Evolutionary conservation across 2,329 filamentous ascomycete species (phyloP), one percentile per base, ranked within the genome.

Genomic region (Aspergillus neoniger): DNA sequence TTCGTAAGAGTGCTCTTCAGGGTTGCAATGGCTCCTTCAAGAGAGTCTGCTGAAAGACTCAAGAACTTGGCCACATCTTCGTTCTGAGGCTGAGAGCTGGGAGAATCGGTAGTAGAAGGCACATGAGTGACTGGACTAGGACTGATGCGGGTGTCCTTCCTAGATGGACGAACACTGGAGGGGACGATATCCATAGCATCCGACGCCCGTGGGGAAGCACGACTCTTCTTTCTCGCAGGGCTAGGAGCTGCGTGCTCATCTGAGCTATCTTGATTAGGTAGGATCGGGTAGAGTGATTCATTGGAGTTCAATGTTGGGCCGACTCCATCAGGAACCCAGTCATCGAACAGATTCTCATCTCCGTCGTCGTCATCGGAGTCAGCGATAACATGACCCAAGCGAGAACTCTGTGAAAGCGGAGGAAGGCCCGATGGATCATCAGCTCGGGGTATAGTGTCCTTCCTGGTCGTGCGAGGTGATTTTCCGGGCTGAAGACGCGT

Each of bases 301-400:
- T 72, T 64, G 1, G 63, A 59, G 47, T 72, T 68, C 21, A 65
- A 23, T 2, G 66, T 61, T 38, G 68, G 61, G 17, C 66, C 59
- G 30, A 69, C 67, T 12, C 69, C 64, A 21, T 65, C 65, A 19
- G 56, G 56, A 15, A 61, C 44, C 70, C 69, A 71, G 30, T 66
- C 65, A 15, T 69, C 70, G 23, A 72, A 71, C 38, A 66, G 43
- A n/a, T 63, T 56, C n/a, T 64, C 62, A 55, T 65, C 65, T 49
- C 70, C 70, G 32, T 76, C 73, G 48, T 72, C 32, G 12, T 36
- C 72, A 47, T 77, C 75, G 1, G 76, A 77, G 55, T 77, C 75
- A 9, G 69, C 69, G 58, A 77, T 72, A 2, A 74, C 67, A 47
- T 57, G 57, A 17, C 66, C 65, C 10, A 43, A 51, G 8, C 49